phyloP scores from a whole-genome alignment of 805 yeast species.

The Ogataea wickerhamii region DNA sequence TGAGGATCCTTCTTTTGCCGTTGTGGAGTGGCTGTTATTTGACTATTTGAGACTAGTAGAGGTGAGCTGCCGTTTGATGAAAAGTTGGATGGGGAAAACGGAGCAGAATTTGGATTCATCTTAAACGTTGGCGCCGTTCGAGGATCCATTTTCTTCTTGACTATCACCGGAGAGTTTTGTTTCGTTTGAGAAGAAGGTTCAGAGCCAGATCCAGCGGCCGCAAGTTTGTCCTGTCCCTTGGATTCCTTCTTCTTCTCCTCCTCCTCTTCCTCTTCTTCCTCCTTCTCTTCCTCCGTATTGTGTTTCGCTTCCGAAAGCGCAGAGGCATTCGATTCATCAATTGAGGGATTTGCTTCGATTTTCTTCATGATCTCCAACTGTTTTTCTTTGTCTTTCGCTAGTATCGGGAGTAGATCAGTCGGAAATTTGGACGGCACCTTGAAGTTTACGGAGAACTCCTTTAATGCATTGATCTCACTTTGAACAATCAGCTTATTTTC shows the following conservation, averaged over 20 bases:
- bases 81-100: slow-evolving; percentile 50
- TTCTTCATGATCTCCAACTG: slow-evolving; percentile 55
- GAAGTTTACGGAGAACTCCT: slow-evolving; percentile 77
- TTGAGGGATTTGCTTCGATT: slow-evolving; percentile 8
- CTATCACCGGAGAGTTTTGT: slow-evolving; percentile 14
- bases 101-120: slow-evolving; percentile 66
- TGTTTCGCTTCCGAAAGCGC: neutral
- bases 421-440: slow-evolving; percentile 54
- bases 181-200: slow-evolving; percentile 3
- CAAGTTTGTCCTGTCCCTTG: neutral
- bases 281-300: neutral
- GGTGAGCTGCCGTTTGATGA: slow-evolving; percentile 19
- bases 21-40: slow-evolving; percentile 12
- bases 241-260: neutral
- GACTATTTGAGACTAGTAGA: slow-evolving; percentile 5
- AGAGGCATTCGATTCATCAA: neutral
- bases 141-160: slow-evolving; percentile 52
- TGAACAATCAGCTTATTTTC: slow-evolving; percentile 46
- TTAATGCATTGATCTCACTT: slow-evolving; percentile 64
- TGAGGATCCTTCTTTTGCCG: slow-evolving; percentile 23
- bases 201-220: neutral
- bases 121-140: slow-evolving; percentile 56
- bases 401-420: slow-evolving; percentile 61
- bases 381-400: slow-evolving; percentile 63
- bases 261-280: neutral